These are phyloP conservation scores for Iris pallida DNA, from an alignment of 116 monocot species.

Conservation along the genomic window DNA sequence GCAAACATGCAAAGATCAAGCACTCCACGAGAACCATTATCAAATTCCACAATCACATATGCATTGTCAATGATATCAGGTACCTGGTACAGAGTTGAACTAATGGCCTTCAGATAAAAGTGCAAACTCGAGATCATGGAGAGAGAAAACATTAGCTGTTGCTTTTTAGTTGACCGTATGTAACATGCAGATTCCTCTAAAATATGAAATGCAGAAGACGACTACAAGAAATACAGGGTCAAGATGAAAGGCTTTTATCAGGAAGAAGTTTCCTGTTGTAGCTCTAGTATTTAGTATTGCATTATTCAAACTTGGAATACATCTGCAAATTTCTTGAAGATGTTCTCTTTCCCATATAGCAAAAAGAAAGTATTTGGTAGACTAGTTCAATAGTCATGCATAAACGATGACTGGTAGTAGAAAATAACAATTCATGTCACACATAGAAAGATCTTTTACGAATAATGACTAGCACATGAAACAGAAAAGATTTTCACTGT, in stretches of 20 bases:
- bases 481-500: no score
- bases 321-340: background rate
- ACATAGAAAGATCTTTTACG: no score
- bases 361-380: no score
- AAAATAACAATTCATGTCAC: no score
- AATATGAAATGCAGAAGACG: background rate
- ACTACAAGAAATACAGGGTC: background rate
- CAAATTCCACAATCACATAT: conserved; percentile 87
- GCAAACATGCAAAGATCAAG: conserved; percentile 98
- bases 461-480: no score
- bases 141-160: background rate
- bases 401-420: no score
- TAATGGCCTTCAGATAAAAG: background rate
- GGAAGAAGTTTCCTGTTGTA: no score
- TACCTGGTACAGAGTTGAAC: conserved; percentile 38
- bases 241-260: no score
- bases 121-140: background rate
- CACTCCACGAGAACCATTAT: conserved; percentile 87
- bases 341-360: background rate
- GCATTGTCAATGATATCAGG: conserved; percentile 95
- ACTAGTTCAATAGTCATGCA: no score
- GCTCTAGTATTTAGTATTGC: no score
- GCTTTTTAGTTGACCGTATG: background rate
- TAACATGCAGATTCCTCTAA: background rate
- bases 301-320: background rate